Percentiles rank a stretch among this genome's conserved stretches.
Evolutionary conservation across 2,329 filamentous ascomycete species (phyloP).

Genomic region (Graphilbum sp.): DNA sequence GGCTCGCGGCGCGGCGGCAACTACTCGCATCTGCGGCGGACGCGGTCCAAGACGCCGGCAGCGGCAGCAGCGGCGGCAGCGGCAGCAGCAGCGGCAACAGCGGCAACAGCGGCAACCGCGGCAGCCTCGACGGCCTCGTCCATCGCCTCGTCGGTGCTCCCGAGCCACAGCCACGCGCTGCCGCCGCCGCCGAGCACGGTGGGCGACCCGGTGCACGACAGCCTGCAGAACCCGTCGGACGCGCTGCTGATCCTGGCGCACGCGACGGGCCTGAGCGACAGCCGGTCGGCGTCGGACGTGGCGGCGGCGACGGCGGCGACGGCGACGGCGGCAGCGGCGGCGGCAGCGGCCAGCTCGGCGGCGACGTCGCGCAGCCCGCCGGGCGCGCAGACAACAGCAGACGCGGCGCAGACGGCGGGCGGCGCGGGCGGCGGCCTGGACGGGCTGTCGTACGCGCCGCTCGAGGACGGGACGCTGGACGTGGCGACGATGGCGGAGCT

Average conservation of each 20-base stretch:
- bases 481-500: background rate
- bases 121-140: background rate
- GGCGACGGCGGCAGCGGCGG: too few species aligned
- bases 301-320: too few species aligned
- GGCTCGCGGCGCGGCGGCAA: slow-evolving; percentile 1
- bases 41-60: too few species aligned
- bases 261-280: background rate
- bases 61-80: too few species aligned
- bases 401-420: background rate
- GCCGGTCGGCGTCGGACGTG: background rate
- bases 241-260: background rate
- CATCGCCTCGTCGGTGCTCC: too few species aligned
- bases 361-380: too few species aligned
- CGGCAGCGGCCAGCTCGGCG: too few species aligned
- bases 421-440: background rate
- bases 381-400: background rate
- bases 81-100: too few species aligned
- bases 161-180: background rate
- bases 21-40: slow-evolving; percentile 1
- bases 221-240: background rate
- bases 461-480: background rate
- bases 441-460: background rate
- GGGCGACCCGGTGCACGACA: background rate
- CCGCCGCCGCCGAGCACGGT: background rate
- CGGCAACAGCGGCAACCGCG: too few species aligned